phyloP scores from a whole-genome alignment of 371 early-diverging fungal genomes.

The Mucor sp. region DNA sequence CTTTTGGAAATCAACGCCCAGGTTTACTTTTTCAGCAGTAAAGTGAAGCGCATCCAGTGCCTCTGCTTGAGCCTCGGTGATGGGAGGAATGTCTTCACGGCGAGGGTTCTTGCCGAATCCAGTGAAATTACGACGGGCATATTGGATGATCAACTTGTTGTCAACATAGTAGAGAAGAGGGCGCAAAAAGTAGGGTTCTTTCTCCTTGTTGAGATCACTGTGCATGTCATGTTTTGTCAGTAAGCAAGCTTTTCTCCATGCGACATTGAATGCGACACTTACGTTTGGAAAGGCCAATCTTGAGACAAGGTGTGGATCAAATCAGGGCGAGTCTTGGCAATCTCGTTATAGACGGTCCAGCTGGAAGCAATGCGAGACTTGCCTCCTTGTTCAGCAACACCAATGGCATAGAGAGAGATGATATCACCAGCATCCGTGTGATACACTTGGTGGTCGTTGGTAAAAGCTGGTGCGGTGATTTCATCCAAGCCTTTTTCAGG shows the following conservation, averaged over 20 bases:
- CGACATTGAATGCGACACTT: not conserved
- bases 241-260: not conserved
- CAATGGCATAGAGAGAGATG: constrained; percentile 35
- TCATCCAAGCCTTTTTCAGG: constrained; percentile 22
- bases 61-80: constrained; percentile 36
- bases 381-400: constrained; percentile 33
- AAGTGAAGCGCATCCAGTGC: constrained; percentile 32
- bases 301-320: constrained; percentile 30
- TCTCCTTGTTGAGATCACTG: constrained; percentile 17
- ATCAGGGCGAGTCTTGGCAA: constrained; percentile 32
- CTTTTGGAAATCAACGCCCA: constrained; percentile 29
- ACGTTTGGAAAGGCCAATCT: constrained; percentile 33
- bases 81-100: constrained; percentile 33
- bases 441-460: constrained; percentile 36
- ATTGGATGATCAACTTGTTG: constrained; percentile 33
- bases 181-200: constrained; percentile 14
- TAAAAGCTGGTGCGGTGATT: constrained; percentile 31
- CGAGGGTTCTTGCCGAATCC: constrained; percentile 34
- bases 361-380: constrained; percentile 35
- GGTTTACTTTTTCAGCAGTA: constrained; percentile 27
- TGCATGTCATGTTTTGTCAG: too few species aligned
- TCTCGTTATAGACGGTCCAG: constrained; percentile 38
- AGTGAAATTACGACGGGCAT: constrained; percentile 32
- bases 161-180: constrained; percentile 31
- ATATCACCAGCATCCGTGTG: constrained; percentile 38